Base-by-base conservation (phyloP, 1,284 basidiomycete genomes). In the Mycena citricolor region DNA sequence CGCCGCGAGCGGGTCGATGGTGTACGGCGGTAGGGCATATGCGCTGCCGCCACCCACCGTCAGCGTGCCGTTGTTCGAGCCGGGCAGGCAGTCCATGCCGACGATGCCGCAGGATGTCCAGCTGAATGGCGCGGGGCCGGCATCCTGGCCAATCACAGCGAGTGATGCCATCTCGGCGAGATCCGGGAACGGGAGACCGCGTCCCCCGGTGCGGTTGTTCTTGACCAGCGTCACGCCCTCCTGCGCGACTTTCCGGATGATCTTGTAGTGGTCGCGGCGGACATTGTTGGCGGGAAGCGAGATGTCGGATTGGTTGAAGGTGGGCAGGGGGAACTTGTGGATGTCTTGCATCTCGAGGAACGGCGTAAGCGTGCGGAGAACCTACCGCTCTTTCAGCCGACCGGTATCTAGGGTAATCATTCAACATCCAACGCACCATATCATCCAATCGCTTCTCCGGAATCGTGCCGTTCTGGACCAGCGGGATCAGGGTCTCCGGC, bases 1-100 rank as follows among this genome's bases (percentile, higher is more conserved):
- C 5, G 52, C 46, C 11, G 42, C 49, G n/a, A 54, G 45, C 8
- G 52, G 52, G 23, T 48, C 48, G 17, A 54, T 44, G n/a, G 46
- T 49, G 31, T 54, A 54, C 4, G 52, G 52, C n/a, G 52, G 43
- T 22, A 42, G 42, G 8, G 39, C 39, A 29, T 44, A 48, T 6
- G 46, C 49, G 19, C 42, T 45, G 5, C 52, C 52, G 34, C 52
- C 52, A 14, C 52, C 49, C 10, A 26, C 33, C 10, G 49, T 28
- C 32, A 51, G 22, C 1, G 52, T 54, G 11, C 52, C 52, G 22
- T 54, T 54, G 25, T 48, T 48, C 21, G 42, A 42, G 4, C 43
- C 32, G n/a, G 37, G 42, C 31, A 13, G 22, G 22, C 46, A 48
- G 5, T 5, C 6, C 7, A n/a, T 43, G 22, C 41, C 39, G 20